A percentile compares a stretch with the other conserved stretches of the same genome.
phyloP scores from a whole-genome alignment of 805 yeast species.

The Wickerhamomyces chaumierensis region DNA sequence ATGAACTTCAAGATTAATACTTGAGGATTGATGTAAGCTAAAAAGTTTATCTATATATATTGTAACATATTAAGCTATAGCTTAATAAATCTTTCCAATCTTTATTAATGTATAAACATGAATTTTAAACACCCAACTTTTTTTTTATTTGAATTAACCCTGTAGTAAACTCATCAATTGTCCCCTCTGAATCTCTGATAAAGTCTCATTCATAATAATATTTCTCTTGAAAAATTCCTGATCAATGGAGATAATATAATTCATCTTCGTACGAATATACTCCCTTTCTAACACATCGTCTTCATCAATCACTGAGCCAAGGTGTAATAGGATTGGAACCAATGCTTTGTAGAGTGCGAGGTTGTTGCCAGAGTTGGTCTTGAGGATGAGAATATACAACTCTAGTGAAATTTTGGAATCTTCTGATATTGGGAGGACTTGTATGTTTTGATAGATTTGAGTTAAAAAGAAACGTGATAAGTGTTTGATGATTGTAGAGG shows the following conservation, averaged over 20 bases:
- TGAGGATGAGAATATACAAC: background rate
- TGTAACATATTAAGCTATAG: no score
- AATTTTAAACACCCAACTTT: no score
- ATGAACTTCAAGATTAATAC: no score
- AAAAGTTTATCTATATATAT: no score
- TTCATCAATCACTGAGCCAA: background rate
- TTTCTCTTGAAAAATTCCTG: background rate
- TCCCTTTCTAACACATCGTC: background rate
- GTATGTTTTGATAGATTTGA: background rate
- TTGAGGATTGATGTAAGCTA: no score
- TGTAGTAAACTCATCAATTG: no score
- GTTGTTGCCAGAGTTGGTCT: background rate
- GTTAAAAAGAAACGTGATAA: background rate
- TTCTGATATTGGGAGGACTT: background rate
- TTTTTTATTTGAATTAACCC: no score
- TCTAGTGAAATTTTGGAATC: background rate
- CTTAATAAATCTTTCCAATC: no score
- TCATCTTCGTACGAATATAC: background rate
- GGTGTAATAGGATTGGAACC: background rate
- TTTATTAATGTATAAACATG: no score
- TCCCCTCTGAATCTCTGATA: no score
- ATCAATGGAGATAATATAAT: background rate
- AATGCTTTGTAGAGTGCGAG: background rate
- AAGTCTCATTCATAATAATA: no score
- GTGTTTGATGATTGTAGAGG: background rate